A percentile compares a stretch with the other conserved stretches of the same genome.
These are phyloP conservation scores for Nicotiana otophora DNA, from an alignment of 257 asterid species.

Conservation along the genomic window DNA sequence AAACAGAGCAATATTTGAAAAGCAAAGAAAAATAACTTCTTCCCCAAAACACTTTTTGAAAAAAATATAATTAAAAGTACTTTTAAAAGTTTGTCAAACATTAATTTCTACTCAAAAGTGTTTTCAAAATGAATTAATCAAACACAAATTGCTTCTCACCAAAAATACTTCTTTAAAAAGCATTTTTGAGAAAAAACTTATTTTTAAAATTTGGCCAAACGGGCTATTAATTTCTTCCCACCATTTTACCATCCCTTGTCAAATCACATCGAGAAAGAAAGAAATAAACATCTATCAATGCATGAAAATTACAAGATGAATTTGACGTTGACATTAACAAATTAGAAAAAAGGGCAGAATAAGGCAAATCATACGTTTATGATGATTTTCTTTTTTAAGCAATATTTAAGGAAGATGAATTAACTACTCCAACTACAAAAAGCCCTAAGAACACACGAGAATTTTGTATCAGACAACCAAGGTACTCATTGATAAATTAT, in stretches of 20 bases:
- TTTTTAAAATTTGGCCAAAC: too few relatives aligned
- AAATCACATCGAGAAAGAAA: background rate
- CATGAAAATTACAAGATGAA: slow-evolving; percentile 10
- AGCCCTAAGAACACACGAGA: background rate
- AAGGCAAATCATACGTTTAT: background rate
- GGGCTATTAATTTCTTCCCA: background rate
- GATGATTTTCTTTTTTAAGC: background rate
- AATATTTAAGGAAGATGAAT: background rate
- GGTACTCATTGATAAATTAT: background rate
- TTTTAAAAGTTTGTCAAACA: too few relatives aligned
- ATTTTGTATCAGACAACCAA: background rate
- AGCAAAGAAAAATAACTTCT: too few relatives aligned
- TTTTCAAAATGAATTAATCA: too few relatives aligned
- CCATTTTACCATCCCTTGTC: background rate
- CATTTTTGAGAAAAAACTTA: too few relatives aligned
- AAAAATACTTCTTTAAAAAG: too few relatives aligned
- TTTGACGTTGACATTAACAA: background rate
- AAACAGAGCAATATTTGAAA: too few relatives aligned
- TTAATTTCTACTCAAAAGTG: too few relatives aligned
- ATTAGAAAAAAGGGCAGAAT: background rate
- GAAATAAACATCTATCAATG: background rate
- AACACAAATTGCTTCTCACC: too few relatives aligned
- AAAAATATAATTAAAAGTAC: too few relatives aligned
- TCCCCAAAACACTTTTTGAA: too few relatives aligned
- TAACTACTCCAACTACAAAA: background rate